Evolutionary conservation across 1,284 basidiomycete genomes (phyloP).

Genomic region (Leccinum fuscescens): DNA sequence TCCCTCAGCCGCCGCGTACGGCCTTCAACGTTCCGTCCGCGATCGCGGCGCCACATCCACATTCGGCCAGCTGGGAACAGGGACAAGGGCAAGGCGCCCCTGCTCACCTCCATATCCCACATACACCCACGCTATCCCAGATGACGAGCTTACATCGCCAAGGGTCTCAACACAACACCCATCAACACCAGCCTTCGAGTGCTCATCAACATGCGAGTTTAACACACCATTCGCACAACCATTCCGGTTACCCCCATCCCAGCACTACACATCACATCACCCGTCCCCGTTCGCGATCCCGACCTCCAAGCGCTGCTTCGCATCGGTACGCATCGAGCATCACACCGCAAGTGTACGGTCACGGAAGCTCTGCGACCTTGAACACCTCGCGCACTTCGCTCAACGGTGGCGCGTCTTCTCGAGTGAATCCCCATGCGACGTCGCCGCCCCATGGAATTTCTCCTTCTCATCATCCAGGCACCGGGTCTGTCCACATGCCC

Average conservation of each 20-base stretch:
- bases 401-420: slow-evolving; percentile 17
- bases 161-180: slow-evolving; percentile 14
- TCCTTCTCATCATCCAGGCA: slow-evolving; percentile 5
- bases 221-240: slow-evolving; percentile 11
- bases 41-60: slow-evolving; percentile 16
- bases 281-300: slow-evolving; percentile 26
- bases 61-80: slow-evolving; percentile 8
- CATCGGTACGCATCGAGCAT: slow-evolving; percentile 31
- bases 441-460: slow-evolving; percentile 10
- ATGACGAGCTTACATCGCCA: slow-evolving; percentile 16
- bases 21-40: slow-evolving; percentile 13
- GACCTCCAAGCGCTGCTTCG: slow-evolving; percentile 32
- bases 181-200: slow-evolving; percentile 8
- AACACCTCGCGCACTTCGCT: slow-evolving; percentile 24
- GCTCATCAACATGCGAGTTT: slow-evolving; percentile 16
- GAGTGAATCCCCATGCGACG: slow-evolving; percentile 11
- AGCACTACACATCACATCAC: slow-evolving; percentile 18
- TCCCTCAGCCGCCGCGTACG: slow-evolving; percentile 23
- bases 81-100: slow-evolving; percentile 4
- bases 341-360: slow-evolving; percentile 28
- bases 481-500: slow-evolving; percentile 2
- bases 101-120: background rate
- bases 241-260: slow-evolving; percentile 9
- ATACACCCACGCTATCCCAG: slow-evolving; percentile 9
- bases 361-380: slow-evolving; percentile 22